phyloP scores from a whole-genome alignment of 148 eudicot genomes.

The Silene uniflora region DNA sequence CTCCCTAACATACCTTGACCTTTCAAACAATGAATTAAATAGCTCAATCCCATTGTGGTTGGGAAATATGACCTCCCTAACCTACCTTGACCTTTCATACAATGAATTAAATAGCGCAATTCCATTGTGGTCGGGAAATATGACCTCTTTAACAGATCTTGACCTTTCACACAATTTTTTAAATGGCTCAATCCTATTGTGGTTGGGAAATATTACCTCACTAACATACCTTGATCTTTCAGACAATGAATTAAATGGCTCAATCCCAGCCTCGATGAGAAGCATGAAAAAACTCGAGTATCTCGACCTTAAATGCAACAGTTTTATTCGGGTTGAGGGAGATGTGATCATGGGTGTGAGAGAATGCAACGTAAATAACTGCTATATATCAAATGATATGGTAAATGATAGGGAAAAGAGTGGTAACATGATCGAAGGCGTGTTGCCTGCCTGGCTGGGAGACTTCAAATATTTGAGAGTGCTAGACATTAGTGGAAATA shows the following conservation, averaged over 20 bases:
- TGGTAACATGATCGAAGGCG: neutral
- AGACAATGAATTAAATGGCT: no score
- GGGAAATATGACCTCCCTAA: no score
- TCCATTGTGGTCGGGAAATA: neutral
- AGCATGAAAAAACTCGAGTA: neutral
- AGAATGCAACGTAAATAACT: no score
- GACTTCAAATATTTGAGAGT: neutral
- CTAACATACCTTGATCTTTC: no score
- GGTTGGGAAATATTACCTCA: no score
- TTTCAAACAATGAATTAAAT: no score
- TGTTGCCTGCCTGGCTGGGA: no score
- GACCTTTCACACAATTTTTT: constrained; percentile 26
- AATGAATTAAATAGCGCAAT: neutral
- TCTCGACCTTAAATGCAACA: constrained; percentile 10
- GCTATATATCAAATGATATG: constrained; percentile 25
- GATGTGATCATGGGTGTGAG: constrained; percentile 17
- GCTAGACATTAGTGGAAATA: constrained; percentile 3
- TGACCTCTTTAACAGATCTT: constrained; percentile 20
- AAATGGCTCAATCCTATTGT: no score
- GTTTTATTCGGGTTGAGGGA: constrained; percentile 21
- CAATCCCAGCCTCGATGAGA: constrained; percentile 13
- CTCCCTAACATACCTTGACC: no score
- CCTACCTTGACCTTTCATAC: constrained; percentile 11
- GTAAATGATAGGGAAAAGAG: constrained; percentile 3
- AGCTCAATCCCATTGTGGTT: no score